A percentile compares a stretch with the other conserved stretches of the same genome.
These are phyloP conservation scores for Cenchrus purpureus DNA, from an alignment of 176 grass and related monocot genomes.

Conservation along the genomic window DNA sequence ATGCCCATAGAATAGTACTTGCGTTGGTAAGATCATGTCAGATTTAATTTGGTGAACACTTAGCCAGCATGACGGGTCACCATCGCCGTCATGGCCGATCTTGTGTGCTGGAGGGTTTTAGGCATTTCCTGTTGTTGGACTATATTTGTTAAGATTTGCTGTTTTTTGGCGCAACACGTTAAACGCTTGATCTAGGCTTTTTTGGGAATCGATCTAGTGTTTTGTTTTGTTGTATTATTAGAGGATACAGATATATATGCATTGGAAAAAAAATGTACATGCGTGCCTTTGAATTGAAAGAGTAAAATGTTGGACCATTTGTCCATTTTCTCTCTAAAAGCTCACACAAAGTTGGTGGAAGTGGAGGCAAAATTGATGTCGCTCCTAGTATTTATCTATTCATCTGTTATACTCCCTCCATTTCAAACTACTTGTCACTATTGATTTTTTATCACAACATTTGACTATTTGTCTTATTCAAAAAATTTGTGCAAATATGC, in stretches of 20 bases:
- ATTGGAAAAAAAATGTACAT: background rate
- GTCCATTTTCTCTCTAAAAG: background rate
- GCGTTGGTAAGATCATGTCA: background rate
- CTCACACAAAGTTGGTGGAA: constrained; percentile 1
- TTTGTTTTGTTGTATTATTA: too few relatives aligned
- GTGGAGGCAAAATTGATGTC: constrained; percentile 21
- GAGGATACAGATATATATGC: too few relatives aligned
- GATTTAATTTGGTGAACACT: constrained; percentile 1
- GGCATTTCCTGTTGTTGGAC: background rate
- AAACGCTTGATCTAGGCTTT: too few relatives aligned
- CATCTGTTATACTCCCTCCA: background rate
- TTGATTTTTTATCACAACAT: too few relatives aligned
- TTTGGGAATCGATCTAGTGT: too few relatives aligned
- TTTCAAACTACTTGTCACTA: too few relatives aligned
- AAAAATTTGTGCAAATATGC: too few relatives aligned
- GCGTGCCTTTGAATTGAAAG: background rate
- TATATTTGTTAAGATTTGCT: too few relatives aligned
- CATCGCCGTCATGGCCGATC: background rate
- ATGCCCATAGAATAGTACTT: constrained; percentile 27
- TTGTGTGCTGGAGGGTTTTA: background rate
- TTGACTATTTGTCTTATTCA: too few relatives aligned
- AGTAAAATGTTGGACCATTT: background rate
- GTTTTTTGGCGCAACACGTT: too few relatives aligned
- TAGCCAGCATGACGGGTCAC: background rate
- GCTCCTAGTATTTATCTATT: constrained; percentile 31